Base-by-base conservation (phyloP, 805 yeast species). In the Kodamaea restingae region DNA sequence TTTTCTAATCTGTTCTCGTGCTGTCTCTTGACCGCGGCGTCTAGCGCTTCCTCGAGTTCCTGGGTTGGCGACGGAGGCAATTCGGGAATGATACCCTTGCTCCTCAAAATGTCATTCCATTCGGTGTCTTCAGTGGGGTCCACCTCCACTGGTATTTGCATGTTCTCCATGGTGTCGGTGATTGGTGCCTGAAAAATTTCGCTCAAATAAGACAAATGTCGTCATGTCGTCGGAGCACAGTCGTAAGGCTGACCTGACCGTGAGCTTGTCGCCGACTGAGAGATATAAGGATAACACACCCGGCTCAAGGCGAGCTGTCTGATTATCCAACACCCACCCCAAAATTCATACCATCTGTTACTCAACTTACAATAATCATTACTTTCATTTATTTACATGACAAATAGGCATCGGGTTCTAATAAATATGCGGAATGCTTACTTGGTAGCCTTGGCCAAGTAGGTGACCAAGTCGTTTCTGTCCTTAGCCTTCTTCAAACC, bases 401-500 rank as follows among this genome's bases (percentile, higher is more conserved):
- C 31, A 27, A 30, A 21, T 18, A 30, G 21, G 17, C 32, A 30
- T 17, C 12, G 15, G 4, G 31, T 9, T 30, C 32, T 30, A 30
- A 30, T 30, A 30, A 30, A 15, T 30, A 28, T 28, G 31, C 31
- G 10, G 17, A 7, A 30, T 17, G 36, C 36, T 61, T 67, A 64
- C 51, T 63, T 63, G 55, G 73, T 67, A 45, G 73, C 73, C 25
- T 46, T 42, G 37, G 55, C 67, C 61, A 91, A 77, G 84, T 88
- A 91, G 58, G 98, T 80, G 61, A 91, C 73, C 69, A 93, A 75
- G 70, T 93, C 98, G 75, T 87, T 86, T 83, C 98, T 88, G 79
- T 93, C 98, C 84, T 88, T 91, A 52, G 88, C 83, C 81, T 93
- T 93, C 90, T 93, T 93, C 73, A 93, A 81, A 76, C 98, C 98